Evolutionary conservation across 2,329 filamentous ascomycete genomes (phyloP).

Genomic region (Fusarium lyarnte): DNA sequence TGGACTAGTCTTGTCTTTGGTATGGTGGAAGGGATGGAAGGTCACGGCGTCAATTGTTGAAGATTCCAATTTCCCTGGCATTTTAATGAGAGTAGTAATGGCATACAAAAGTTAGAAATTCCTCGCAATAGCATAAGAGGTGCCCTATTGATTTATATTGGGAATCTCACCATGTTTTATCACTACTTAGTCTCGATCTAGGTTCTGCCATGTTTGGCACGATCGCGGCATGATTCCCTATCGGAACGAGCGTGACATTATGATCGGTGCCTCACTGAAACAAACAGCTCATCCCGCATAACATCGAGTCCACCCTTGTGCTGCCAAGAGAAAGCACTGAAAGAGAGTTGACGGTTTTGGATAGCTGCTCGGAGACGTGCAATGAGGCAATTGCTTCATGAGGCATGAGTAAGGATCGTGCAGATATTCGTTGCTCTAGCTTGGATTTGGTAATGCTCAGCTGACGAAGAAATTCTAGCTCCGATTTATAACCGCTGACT

Average conservation of each 20-base stretch:
- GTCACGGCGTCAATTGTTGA: background rate
- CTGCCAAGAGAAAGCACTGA: background rate
- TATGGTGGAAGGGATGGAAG: background rate
- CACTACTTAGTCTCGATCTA: fast-evolving
- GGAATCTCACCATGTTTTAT: background rate
- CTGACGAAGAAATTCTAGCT: background rate
- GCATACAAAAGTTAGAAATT: fast-evolving
- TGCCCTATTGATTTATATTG: fast-evolving
- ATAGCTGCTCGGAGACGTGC: background rate
- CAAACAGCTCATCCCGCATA: background rate
- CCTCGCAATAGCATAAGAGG: fast-evolving
- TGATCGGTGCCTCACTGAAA: background rate
- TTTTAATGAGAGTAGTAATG: background rate
- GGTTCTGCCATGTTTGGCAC: fast-evolving
- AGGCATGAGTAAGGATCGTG: background rate
- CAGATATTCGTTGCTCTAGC: background rate
- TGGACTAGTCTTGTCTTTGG: background rate
- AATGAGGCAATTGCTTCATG: background rate
- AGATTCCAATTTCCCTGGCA: background rate
- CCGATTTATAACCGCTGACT: background rate
- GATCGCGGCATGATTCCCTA: background rate
- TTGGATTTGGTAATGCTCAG: background rate
- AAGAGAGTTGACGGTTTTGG: fast-evolving
- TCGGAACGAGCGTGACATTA: background rate
- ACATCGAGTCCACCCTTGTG: background rate